Percentiles rank a stretch among this genome's conserved stretches.
These are phyloP conservation scores for Backusella liffmaniae DNA, from an alignment of 192 early-diverging fungal genomes.

Conservation along the genomic window DNA sequence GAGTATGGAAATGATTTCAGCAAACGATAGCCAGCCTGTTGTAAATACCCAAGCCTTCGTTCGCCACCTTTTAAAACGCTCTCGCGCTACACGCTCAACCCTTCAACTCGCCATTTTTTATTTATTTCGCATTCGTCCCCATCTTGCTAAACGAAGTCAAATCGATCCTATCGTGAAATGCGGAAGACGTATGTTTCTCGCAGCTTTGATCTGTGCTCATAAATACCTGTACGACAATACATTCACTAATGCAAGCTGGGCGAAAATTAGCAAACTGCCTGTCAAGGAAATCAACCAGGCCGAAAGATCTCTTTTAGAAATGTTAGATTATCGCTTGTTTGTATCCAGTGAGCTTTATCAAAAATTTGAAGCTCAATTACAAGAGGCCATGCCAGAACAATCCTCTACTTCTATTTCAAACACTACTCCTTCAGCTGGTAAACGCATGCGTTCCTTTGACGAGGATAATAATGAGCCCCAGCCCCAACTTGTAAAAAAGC, in stretches of 20 bases:
- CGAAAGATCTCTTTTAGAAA: constrained; percentile 77
- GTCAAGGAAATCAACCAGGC: constrained; percentile 79
- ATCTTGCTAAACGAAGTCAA: constrained; percentile 17
- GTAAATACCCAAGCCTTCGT: constrained; percentile 48
- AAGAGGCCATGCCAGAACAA: constrained; percentile 10
- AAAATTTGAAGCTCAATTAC: constrained; percentile 16
- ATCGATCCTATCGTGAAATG: constrained; percentile 50
- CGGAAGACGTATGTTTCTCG: constrained; percentile 81
- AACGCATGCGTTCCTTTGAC: neutral
- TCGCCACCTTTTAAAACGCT: constrained; percentile 54
- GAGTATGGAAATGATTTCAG: neutral
- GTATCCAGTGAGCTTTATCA: constrained; percentile 37
- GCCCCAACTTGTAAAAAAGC: neutral
- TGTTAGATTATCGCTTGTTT: constrained; percentile 79
- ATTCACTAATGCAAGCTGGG: constrained; percentile 87
- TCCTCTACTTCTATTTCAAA: neutral
- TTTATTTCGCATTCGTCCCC: constrained; percentile 38
- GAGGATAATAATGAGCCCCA: neutral
- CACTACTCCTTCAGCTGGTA: neutral
- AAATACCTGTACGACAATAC: constrained; percentile 87
- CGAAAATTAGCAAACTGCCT: constrained; percentile 81
- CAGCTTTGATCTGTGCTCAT: constrained; percentile 84
- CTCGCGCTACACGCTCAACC: constrained; percentile 58
- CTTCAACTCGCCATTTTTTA: constrained; percentile 63
- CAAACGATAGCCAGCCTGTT: constrained; percentile 21